phyloP scores from a whole-genome alignment of 306 rosid genomes.

The Begonia fuchsioides region DNA sequence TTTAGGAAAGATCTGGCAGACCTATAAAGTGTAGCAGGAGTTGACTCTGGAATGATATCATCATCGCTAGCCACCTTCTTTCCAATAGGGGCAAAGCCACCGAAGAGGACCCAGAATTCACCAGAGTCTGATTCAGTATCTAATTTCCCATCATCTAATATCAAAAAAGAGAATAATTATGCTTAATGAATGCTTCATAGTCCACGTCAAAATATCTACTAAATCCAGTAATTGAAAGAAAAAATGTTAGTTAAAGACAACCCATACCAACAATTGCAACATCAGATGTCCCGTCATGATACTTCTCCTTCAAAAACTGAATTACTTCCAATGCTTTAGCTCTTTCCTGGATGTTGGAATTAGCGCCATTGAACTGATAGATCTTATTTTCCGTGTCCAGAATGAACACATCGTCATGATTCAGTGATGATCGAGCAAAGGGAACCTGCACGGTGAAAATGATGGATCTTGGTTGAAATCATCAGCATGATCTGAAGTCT shows the following conservation, averaged over 20 bases:
- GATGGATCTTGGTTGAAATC: too few relatives aligned
- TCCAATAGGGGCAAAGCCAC: constrained; percentile 14
- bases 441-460: constrained; percentile 55
- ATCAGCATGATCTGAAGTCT: too few relatives aligned
- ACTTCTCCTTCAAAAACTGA: constrained; percentile 87
- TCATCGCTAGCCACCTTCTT: constrained; percentile 10
- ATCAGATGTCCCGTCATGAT: constrained; percentile 64
- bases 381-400: constrained; percentile 72
- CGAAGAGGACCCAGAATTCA: constrained; percentile 15
- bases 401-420: constrained; percentile 93
- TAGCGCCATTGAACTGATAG: constrained; percentile 92
- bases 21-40: constrained; percentile 10
- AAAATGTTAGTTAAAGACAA: not conserved
- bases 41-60: constrained; percentile 7
- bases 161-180: constrained; percentile 9
- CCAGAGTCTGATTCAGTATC: constrained; percentile 10
- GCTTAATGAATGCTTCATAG: constrained; percentile 10
- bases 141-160: constrained; percentile 13
- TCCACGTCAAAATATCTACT: not conserved
- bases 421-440: constrained; percentile 85
- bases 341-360: constrained; percentile 95
- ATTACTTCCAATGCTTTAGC: constrained; percentile 92
- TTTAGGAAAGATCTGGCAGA: not conserved
- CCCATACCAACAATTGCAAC: constrained; percentile 94
- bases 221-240: not conserved